Conservation (phyloP, 108 stramenopile genomes). For the Epithemia pelagica region DNA sequence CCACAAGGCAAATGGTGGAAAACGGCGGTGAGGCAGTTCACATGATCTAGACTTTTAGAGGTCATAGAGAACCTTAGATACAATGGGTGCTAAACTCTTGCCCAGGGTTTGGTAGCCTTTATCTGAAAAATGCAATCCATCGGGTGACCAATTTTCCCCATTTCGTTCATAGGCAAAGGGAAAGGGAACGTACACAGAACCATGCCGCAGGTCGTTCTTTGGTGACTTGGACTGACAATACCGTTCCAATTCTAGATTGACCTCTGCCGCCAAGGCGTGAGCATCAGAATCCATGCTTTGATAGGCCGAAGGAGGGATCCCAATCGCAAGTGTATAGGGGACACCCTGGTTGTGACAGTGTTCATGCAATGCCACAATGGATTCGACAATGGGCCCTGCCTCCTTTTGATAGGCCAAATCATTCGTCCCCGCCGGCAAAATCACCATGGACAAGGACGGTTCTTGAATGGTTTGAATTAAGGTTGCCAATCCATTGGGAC, state of each 20-base stretch:
- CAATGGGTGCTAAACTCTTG: conserved; percentile 37
- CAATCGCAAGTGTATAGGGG: conserved; percentile 45
- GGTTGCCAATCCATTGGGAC: conserved; percentile 26
- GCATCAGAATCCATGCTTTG: conserved; percentile 33
- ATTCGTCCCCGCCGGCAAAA: conserved; percentile 64
- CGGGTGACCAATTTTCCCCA: conserved; percentile 33
- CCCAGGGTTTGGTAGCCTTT: conserved; percentile 52
- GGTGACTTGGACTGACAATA: conserved; percentile 14
- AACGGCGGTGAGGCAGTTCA: no score
- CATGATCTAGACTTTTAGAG: no score
- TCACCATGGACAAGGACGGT: conserved; percentile 39
- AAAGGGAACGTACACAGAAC: conserved; percentile 38
- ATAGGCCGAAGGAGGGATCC: conserved; percentile 62
- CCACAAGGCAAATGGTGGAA: no score
- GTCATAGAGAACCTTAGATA: conserved; percentile 29
- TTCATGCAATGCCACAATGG: conserved; percentile 31
- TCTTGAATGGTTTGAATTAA: conserved; percentile 25
- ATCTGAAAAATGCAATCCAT: conserved; percentile 62
- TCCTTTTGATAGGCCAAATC: conserved; percentile 47
- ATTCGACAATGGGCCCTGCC: conserved; percentile 24
- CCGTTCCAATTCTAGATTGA: conserved; percentile 36
- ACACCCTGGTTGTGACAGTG: conserved; percentile 15
- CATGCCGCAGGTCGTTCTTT: conserved; percentile 3
- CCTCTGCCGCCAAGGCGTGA: conserved; percentile 13
- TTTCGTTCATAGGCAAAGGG: conserved; percentile 36